Base-by-base conservation (phyloP, 768 basidiomycete species). In the Hygrophoropsis aurantiaca region DNA sequence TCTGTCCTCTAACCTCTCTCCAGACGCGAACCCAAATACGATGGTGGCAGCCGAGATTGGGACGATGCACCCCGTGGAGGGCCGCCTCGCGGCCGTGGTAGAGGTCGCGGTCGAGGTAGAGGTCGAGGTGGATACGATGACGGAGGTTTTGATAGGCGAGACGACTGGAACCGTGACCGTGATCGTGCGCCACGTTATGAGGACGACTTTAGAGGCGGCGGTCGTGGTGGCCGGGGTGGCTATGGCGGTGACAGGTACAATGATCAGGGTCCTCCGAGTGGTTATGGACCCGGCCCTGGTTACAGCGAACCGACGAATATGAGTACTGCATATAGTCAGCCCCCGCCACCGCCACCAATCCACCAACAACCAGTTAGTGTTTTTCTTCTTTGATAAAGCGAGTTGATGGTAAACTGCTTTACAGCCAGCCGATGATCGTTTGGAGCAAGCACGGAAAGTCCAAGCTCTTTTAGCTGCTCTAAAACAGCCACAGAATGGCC, bases 361-460 rank as follows among this genome's bases (percentile, higher is more conserved):
- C 27, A 6, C 13, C 27, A 30, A 13, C 55, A 61, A 21, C 62
- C 61, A 34, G 74, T 74, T 44, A 52, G 70, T 60, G 36, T 30
- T 13, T 30, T n/a, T 16, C 27, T 37, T 6, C 37, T 33, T 27
- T 4, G 32, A 33, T 21, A 4, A 42, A 27, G 15, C 4, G 27
- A 3, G 9, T 20, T 54, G 49, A 37, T 26, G 35, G 18, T 32
- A 19, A 40, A 26, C n/a, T n/a, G n/a, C n/a, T n/a, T n/a, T n/a
- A 34, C 51, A 82, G 79, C 69, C 75, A 33, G 64, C 71, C 10
- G 89, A 93, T 48, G 90, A 93, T 41, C 85, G 91, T 11, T 72
- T 94, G 16, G 92, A 94, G 58, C 88, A 93, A 73, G 90, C 91
- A 7, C 80, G 84, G 46, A 87, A 80, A 65, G 90, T 94, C 8